Percentiles rank a stretch among this genome's conserved stretches.
These are phyloP conservation scores for Phytophthora parvispora DNA, from an alignment of 352 stramenopile genomes.

Conservation along the genomic window DNA sequence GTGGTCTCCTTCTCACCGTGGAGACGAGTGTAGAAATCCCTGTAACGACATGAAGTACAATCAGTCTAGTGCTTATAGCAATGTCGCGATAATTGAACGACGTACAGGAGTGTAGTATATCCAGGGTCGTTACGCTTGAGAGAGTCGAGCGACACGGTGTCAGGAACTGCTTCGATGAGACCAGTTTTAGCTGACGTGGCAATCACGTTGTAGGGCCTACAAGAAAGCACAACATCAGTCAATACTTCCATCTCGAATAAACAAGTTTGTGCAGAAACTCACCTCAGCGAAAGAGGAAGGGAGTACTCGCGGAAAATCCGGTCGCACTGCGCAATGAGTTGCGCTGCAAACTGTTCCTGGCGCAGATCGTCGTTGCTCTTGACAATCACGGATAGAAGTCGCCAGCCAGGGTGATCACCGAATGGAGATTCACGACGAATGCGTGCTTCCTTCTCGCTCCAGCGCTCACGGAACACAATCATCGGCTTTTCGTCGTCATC, in stretches of 20 bases:
- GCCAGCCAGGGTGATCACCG: slow-evolving; percentile 67
- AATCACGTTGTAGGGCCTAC: slow-evolving; percentile 97
- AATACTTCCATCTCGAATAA: slow-evolving; percentile 43
- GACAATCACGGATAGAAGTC: slow-evolving; percentile 94
- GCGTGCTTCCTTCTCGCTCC: slow-evolving; percentile 80
- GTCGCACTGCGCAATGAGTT: slow-evolving; percentile 97
- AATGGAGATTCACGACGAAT: slow-evolving; percentile 69
- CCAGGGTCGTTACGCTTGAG: slow-evolving; percentile 93
- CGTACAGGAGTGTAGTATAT: slow-evolving; percentile 93
- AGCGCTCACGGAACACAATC: slow-evolving; percentile 87
- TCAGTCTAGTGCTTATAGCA: neutral
- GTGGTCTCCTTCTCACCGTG: slow-evolving; percentile 89
- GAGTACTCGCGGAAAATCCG: slow-evolving; percentile 96
- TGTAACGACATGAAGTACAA: slow-evolving; percentile 46
- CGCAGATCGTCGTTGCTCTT: slow-evolving; percentile 99
- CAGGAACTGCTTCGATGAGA: slow-evolving; percentile 97
- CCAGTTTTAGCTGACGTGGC: slow-evolving; percentile 95
- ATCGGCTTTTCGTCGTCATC: slow-evolving; percentile 75
- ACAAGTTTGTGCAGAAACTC: slow-evolving; percentile 5
- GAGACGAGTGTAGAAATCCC: slow-evolving; percentile 94
- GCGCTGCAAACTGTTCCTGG: slow-evolving; percentile 98
- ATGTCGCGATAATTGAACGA: slow-evolving; percentile 25
- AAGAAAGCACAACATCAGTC: neutral
- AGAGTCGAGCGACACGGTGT: slow-evolving; percentile 98
- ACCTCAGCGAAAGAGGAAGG: slow-evolving; percentile 93